Percentiles rank a stretch among this genome's conserved stretches.
phyloP scores from a whole-genome alignment of 495 filamentous ascomycete species.

The Aspergillus coremiiformis region DNA sequence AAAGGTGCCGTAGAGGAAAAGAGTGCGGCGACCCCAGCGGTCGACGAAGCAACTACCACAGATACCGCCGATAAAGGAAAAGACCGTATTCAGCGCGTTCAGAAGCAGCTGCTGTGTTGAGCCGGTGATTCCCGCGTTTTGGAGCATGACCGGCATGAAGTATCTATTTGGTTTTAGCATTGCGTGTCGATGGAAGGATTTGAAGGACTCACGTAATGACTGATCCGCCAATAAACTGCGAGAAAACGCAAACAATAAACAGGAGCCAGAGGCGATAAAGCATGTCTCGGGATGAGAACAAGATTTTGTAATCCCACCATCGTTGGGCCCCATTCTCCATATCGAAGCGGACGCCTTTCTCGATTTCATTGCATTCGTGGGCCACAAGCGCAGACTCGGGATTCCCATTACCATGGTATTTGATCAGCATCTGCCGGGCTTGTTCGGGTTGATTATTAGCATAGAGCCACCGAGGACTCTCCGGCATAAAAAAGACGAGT shows the following conservation, averaged over 20 bases:
- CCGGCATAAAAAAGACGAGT: slow-evolving; percentile 15
- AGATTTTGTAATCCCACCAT: slow-evolving; percentile 54
- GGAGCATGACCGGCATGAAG: slow-evolving; percentile 25
- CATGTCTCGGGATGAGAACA: slow-evolving; percentile 52
- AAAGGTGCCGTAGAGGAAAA: slow-evolving; percentile 48
- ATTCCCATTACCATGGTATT: slow-evolving; percentile 49
- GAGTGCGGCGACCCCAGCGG: slow-evolving; percentile 28
- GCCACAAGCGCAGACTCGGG: slow-evolving; percentile 39
- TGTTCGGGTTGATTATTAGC: slow-evolving; percentile 45
- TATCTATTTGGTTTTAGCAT: background rate
- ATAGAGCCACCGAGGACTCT: slow-evolving; percentile 34
- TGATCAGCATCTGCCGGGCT: slow-evolving; percentile 39
- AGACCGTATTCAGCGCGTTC: slow-evolving; percentile 51
- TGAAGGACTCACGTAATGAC: slow-evolving; percentile 15
- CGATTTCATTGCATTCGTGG: slow-evolving; percentile 40
- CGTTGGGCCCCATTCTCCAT: slow-evolving; percentile 47
- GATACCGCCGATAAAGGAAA: slow-evolving; percentile 55
- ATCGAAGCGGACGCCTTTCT: slow-evolving; percentile 47
- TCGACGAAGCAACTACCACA: slow-evolving; percentile 58
- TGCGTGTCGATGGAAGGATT: background rate
- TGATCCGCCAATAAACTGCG: slow-evolving; percentile 31
- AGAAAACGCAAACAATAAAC: slow-evolving; percentile 45
- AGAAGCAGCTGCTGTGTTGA: slow-evolving; percentile 46
- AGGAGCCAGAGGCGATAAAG: slow-evolving; percentile 45
- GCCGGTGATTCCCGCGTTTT: slow-evolving; percentile 22